Percentiles rank a stretch among this genome's conserved stretches.
Evolutionary conservation across 2,329 filamentous ascomycete species (phyloP).

Genomic region (Alternaria sp.): DNA sequence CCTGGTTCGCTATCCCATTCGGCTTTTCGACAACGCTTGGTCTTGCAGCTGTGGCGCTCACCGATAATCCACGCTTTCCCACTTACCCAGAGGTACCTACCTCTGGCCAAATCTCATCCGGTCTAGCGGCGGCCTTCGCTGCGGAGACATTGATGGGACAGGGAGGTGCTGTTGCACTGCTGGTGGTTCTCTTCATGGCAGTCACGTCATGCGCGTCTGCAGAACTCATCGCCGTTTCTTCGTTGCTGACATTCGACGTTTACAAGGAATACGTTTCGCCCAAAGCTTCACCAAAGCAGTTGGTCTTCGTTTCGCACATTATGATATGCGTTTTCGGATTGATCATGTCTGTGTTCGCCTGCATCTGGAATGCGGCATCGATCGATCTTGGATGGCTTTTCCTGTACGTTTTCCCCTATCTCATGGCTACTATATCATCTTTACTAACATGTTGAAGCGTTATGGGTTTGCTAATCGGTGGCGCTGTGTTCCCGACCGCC

Average conservation of each 20-base stretch:
- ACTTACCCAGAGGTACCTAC: conserved; percentile 51
- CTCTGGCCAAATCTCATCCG: conserved; percentile 37
- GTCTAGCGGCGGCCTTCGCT: conserved; percentile 42
- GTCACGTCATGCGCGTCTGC: conserved; percentile 50
- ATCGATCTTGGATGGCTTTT: conserved; percentile 55
- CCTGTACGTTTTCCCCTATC: conserved; percentile 28
- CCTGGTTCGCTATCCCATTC: conserved; percentile 60
- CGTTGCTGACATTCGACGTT: conserved; percentile 54
- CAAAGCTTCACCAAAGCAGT: conserved; percentile 43
- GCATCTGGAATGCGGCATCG: conserved; percentile 49
- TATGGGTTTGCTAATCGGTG: conserved; percentile 54
- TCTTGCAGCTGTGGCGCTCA: conserved; percentile 56
- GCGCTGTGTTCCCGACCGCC: conserved; percentile 52
- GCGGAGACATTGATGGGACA: conserved; percentile 41
- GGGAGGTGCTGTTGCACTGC: conserved; percentile 38
- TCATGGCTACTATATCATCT: background rate
- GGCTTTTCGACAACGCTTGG: conserved; percentile 58
- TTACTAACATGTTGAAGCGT: conserved; percentile 34
- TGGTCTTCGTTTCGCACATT: conserved; percentile 53
- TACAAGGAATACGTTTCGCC: conserved; percentile 55
- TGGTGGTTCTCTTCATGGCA: conserved; percentile 47
- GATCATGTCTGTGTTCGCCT: conserved; percentile 53
- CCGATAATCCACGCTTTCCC: conserved; percentile 53
- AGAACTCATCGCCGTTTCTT: conserved; percentile 53
- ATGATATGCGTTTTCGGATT: conserved; percentile 53